These are phyloP conservation scores for Peniophora sp. DNA, from an alignment of 1,284 basidiomycete genomes.

Conservation along the genomic window DNA sequence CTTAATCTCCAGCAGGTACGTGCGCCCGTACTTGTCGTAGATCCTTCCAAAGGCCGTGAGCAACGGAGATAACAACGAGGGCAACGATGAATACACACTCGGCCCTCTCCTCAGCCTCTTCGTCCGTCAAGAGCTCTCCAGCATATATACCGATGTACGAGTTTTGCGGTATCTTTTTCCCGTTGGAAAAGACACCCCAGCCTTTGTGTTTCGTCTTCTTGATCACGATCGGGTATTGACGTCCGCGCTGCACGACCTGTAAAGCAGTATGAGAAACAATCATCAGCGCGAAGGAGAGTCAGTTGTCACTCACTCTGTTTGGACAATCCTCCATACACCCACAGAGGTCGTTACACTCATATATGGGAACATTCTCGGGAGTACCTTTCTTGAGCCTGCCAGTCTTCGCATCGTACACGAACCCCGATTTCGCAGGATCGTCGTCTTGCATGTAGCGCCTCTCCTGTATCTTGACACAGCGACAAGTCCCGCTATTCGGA, in stretches of 20 bases:
- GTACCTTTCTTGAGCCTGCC: constrained; percentile 38
- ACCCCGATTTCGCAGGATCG: constrained; percentile 31
- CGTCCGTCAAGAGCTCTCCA: constrained; percentile 73
- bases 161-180: constrained; percentile 55
- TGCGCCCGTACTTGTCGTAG: constrained; percentile 73
- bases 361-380: constrained; percentile 55
- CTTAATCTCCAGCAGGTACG: constrained; percentile 83
- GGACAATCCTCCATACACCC: constrained; percentile 73
- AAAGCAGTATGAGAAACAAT: constrained; percentile 1
- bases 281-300: not conserved
- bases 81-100: constrained; percentile 39
- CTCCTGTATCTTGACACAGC: constrained; percentile 56
- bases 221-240: constrained; percentile 55
- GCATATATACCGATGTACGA: constrained; percentile 80
- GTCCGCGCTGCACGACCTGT: constrained; percentile 81
- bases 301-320: constrained; percentile 57
- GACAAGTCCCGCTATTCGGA: constrained; percentile 59
- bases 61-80: constrained; percentile 1
- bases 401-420: constrained; percentile 51
- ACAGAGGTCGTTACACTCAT: constrained; percentile 83
- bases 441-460: constrained; percentile 25
- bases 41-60: constrained; percentile 31
- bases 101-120: constrained; percentile 61
- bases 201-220: constrained; percentile 68
- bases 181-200: constrained; percentile 73